Base-by-base conservation (phyloP, 257 asterid genomes). In the Marsdenia floribunda region DNA sequence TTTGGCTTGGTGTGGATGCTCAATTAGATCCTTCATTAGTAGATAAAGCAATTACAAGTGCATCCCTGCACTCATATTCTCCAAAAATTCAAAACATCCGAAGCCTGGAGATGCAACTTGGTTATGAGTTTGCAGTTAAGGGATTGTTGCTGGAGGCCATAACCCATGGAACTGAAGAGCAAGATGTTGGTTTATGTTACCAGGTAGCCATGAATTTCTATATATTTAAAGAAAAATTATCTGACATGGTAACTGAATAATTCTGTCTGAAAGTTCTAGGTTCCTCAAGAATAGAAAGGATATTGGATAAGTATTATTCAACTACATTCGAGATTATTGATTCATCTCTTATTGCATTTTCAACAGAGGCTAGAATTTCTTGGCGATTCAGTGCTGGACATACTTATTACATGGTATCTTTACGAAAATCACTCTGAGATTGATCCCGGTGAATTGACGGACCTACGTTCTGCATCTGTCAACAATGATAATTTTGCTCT, bases 341-440 rank as follows among this genome's bases (percentile, higher is more conserved):
- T 53, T 53, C 22, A 12, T 42, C 18, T 72, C 54, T 78, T 80
- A 21, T 68, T 77, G 68, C 50, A 82, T 75, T 61, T 78, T 21
- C 80, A 65, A 70, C 91, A 94, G 99, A 88, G 99, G 83, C 96
- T 95, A 59, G 99, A 95, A 80, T 95, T 89, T 89, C 98, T 95
- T 9, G 99, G 99, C 0, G 99, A 95, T 72, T 89, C 99, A 6
- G 98, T 89, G 76, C 73, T 92, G 88, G 99, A 92, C 82, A 57
- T 95, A 77, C 96, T 95, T 69, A 82, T 95, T 50, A 92, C 98
- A 24, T 72, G 81, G 83, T 84, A 95, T 82, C 94, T 88, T 78
- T 95, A 86, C 75, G 83, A 85, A 70, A 92, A 81, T 69, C 97
- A 95, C 79, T 79, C 77, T 12, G 87, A 88, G 63, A 76, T 92